These are phyloP conservation scores for Mycena chlorophos DNA, from an alignment of 768 basidiomycete species.

Conservation along the genomic window DNA sequence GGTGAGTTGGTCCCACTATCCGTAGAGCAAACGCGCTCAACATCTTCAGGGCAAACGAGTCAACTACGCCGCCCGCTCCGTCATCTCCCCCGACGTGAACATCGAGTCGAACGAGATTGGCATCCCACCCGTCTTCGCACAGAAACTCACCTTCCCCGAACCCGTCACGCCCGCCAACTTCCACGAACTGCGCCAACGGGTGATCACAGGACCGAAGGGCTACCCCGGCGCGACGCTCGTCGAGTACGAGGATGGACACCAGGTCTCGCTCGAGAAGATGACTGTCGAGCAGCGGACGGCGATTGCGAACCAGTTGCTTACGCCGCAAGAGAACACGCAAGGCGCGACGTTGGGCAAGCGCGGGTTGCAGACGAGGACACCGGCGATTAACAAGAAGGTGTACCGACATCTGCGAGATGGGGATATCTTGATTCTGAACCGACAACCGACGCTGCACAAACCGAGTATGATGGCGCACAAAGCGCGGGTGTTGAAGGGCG, in stretches of 20 bases:
- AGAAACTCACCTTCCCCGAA: conserved; percentile 95
- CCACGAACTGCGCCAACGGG: conserved; percentile 81
- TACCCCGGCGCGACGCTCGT: conserved; percentile 95
- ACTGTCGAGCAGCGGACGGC: conserved; percentile 89
- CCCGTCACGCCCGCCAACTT: conserved; percentile 93
- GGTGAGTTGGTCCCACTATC: conserved; percentile 49
- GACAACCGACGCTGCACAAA: conserved; percentile 98
- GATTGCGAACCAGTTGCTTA: conserved; percentile 91
- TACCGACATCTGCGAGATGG: conserved; percentile 93
- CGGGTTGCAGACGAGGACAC: conserved; percentile 74
- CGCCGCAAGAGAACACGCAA: conserved; percentile 78
- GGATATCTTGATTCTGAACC: conserved; percentile 92
- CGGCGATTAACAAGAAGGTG: conserved; percentile 93
- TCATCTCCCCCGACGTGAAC: conserved; percentile 98
- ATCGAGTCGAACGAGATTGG: conserved; percentile 99
- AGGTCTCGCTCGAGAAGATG: conserved; percentile 85
- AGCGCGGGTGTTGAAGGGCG: conserved; percentile 87
- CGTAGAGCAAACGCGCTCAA: neutral
- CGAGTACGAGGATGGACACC: conserved; percentile 91
- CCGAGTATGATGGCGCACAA: conserved; percentile 99
- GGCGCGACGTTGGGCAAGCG: conserved; percentile 42
- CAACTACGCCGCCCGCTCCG: conserved; percentile 99
- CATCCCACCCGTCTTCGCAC: conserved; percentile 94
- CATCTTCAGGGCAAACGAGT: conserved; percentile 97
- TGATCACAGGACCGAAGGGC: conserved; percentile 84